Conservation (phyloP, 495 filamentous ascomycete species). For the Penicillium ochrochloron region DNA sequence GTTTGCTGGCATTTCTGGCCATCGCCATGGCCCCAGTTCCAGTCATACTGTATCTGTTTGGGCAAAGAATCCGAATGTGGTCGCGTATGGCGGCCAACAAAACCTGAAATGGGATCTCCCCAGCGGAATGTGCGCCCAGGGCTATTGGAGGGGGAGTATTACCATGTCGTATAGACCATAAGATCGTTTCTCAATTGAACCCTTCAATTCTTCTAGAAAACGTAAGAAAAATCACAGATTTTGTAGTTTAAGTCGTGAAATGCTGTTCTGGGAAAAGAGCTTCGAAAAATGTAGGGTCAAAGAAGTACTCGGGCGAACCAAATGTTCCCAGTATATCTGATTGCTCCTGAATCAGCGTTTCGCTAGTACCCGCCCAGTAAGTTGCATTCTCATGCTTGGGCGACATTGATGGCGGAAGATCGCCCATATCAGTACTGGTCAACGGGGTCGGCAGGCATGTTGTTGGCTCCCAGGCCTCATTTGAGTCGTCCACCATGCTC, state of each 20-base stretch:
- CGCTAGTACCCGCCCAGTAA: background rate
- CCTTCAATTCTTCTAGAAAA: background rate
- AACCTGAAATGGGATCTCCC: background rate
- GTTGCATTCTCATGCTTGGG: background rate
- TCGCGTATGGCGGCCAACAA: conserved; percentile 7
- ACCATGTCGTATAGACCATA: too few species aligned
- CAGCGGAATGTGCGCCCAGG: background rate
- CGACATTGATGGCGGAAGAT: background rate
- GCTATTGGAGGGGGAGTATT: background rate
- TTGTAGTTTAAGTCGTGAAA: background rate
- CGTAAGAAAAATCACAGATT: background rate
- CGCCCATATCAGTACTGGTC: conserved; percentile 6
- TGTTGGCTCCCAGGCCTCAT: background rate
- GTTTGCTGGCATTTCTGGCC: conserved; percentile 62
- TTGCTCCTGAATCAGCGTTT: background rate
- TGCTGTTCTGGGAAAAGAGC: conserved; percentile 1
- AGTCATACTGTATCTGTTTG: conserved; percentile 65
- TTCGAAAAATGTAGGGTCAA: conserved; percentile 3
- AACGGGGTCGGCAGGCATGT: background rate
- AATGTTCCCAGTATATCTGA: background rate
- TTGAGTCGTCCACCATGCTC: background rate
- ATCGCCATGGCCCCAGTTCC: conserved; percentile 63
- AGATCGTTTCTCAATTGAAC: background rate
- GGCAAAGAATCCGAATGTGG: conserved; percentile 55
- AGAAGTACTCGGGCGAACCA: background rate